Base-by-base conservation (phyloP, 1,284 basidiomycete species). In the Inonotus hispidus region DNA sequence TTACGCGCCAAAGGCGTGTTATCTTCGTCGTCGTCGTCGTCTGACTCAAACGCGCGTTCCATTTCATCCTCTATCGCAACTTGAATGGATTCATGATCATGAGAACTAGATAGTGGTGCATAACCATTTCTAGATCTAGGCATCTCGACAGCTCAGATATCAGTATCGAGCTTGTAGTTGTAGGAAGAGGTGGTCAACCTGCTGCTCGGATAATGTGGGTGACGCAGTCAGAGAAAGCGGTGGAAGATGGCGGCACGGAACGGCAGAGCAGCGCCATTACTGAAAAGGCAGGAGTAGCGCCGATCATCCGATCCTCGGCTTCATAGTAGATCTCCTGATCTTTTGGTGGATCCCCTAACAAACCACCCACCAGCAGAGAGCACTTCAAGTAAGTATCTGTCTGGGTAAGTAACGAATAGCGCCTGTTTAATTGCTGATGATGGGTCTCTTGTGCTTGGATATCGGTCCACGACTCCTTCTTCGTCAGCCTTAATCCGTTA, bases 11-110 rank as follows among this genome's bases (percentile, higher is more conserved):
- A 70, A 41, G 77, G 78, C 4, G 76, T 76, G 16, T 72, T 69
- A 38, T 58, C 62, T 21, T 72, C 70, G 59, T 77, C 75, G 53
- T 83, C 78, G 11, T 82, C 80, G 37, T 79, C 72, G 57, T 83
- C 80, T 8, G 78, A 76, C 52, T 78, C 83, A 65, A 89, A 89
- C 0, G 87, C 84, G 53, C 82, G 85, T 65, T 87, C 79, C 63
- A 89, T 78, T 70, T 89, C 87, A 7, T 63, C 58, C 27, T 56
- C 57, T 11, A 56, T 39, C 13, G 37, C 7, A 16, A n/a, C n/a
- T n/a, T n/a, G n/a, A n/a, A n/a, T n/a, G n/a, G n/a, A n/a, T n/a
- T 27, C 4, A 37, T 19, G 29, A 1, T 58, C 47, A 3, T 27
- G 46, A 23, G 46, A 37, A 4, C 2, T n/a, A 21, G 57, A 46